Evolutionary conservation across 164 flowering plant genomes (phyloP), one percentile per base, ranked within the genome.

Genomic region (Cinnamomum micranthum): DNA sequence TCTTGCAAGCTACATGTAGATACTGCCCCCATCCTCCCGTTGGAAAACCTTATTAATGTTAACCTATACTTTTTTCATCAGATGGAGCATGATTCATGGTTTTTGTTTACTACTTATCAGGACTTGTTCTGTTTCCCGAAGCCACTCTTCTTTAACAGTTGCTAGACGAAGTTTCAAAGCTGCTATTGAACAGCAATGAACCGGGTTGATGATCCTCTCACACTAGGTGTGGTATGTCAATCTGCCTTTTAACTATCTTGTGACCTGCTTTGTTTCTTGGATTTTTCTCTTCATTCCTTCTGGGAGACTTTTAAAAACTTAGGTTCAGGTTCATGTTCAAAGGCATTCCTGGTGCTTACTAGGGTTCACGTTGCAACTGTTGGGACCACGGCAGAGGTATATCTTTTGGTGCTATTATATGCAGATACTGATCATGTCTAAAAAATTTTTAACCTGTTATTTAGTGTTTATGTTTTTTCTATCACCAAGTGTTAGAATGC

Each of bases 351-450:
- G 79, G 71, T 11, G 82, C 74, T n/a, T 87, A 75, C 77, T 69
- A 86, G 83, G 60, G 11, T 81, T 55, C 83, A 59, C 41, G 80
- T 85, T 82, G 85, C 93, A 73, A 80, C 72, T 20, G 77, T 85
- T 73, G 99, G 99, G 74, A 91, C 98, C 25, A 95, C 98, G 71
- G 99, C 98, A 13, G 98, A 95, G 97, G 99, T 95, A 82, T 70
- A 73, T 47, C 15, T 55, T 22, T 9, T 50, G 25, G 28, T 22
- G 28, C 33, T 69, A 17, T 69, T 13, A 22, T 15, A 55, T 55
- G 60, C 20, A 4, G n/a, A 55, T 55, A 14, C 60, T 55, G 17
- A 55, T 55, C 17, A 55, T 20, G n/a, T 55, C 17, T 55, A 64
- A 64, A 23, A 64, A 64, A n/a, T 2, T 13, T 4, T 64, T 12